A percentile compares a stretch with the other conserved stretches of the same genome.
These are phyloP conservation scores for Debaryomyces tyrocola DNA, from an alignment of 805 yeast species.

Conservation along the genomic window DNA sequence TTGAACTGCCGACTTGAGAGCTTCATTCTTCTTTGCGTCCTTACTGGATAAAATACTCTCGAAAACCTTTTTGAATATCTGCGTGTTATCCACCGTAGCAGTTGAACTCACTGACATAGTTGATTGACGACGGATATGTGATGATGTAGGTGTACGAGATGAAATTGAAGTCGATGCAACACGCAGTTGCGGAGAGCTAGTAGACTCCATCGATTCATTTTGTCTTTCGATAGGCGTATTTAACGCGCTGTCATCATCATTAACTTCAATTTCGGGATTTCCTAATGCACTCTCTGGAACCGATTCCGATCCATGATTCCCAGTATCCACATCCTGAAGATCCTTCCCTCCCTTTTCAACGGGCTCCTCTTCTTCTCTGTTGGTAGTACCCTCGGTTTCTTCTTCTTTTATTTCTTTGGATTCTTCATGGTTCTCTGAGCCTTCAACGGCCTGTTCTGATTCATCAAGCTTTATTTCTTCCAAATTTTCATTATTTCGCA, in stretches of 20 bases:
- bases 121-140: conserved; percentile 16
- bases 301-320: neutral
- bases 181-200: conserved; percentile 1
- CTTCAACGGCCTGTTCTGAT: neutral
- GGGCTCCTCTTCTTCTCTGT: neutral
- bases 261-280: neutral
- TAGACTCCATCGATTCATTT: neutral
- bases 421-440: neutral
- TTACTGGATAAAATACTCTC: conserved; percentile 56
- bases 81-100: conserved; percentile 23
- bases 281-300: neutral
- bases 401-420: neutral
- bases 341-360: neutral
- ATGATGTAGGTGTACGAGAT: neutral
- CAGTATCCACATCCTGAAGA: neutral
- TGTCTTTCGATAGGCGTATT: neutral
- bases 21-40: conserved; percentile 57
- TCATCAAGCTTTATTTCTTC: neutral
- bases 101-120: conserved; percentile 11
- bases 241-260: neutral
- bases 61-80: conserved; percentile 53
- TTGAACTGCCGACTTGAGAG: conserved; percentile 35
- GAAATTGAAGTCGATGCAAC: conserved; percentile 4
- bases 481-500: neutral
- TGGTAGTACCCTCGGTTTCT: neutral